Evolutionary conservation across 2,329 filamentous ascomycete species (phyloP).

Genomic region (Aspergillus sp.): DNA sequence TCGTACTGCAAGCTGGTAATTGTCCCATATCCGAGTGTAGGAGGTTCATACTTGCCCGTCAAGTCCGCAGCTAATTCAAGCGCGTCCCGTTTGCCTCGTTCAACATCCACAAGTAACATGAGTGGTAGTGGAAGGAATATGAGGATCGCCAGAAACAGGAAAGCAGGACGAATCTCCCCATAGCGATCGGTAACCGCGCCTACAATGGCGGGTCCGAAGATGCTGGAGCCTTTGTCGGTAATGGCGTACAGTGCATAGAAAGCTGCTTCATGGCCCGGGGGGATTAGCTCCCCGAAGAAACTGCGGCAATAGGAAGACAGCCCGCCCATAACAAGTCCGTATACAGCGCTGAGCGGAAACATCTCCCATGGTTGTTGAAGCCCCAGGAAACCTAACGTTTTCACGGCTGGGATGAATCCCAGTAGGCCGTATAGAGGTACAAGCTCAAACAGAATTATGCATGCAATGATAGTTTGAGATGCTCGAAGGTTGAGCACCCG

Average conservation of each 20-base stretch:
- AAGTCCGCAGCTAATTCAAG: constrained; percentile 54
- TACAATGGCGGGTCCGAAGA: constrained; percentile 92
- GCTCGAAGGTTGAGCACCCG: constrained; percentile 62
- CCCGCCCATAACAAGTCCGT: constrained; percentile 90
- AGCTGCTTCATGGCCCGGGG: constrained; percentile 85
- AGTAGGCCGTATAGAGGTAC: constrained; percentile 88
- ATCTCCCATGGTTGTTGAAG: constrained; percentile 96
- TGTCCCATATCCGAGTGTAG: constrained; percentile 20
- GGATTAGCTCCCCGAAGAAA: constrained; percentile 87
- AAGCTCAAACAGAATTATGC: constrained; percentile 81
- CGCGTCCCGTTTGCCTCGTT: constrained; percentile 66
- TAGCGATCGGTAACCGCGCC: constrained; percentile 82
- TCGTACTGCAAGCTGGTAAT: constrained; percentile 8
- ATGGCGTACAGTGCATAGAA: constrained; percentile 97
- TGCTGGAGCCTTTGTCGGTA: constrained; percentile 89
- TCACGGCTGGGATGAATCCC: constrained; percentile 76
- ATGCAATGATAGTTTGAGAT: constrained; percentile 84
- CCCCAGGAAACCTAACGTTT: constrained; percentile 66
- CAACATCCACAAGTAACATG: constrained; percentile 78
- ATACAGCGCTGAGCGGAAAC: constrained; percentile 84
- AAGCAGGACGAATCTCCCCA: constrained; percentile 75
- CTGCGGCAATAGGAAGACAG: constrained; percentile 86
- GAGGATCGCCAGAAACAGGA: constrained; percentile 83
- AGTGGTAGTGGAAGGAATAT: constrained; percentile 78
- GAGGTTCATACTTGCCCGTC: constrained; percentile 20